phyloP scores from a whole-genome alignment of 179 eudicot species.

The Corrigiola litoralis region DNA sequence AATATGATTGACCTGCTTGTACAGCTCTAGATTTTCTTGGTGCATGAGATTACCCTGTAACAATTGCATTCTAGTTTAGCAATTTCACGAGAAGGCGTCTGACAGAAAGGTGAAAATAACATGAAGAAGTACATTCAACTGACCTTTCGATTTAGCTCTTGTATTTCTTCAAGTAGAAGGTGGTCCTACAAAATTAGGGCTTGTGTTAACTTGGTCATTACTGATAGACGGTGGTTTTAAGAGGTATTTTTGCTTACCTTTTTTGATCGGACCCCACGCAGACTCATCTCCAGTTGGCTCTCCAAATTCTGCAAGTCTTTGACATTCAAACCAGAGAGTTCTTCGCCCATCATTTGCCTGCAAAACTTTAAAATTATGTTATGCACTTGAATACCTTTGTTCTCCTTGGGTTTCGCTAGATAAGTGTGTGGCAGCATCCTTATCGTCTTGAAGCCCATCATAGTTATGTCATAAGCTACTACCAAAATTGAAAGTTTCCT shows the following conservation, averaged over 20 bases:
- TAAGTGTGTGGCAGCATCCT: background rate
- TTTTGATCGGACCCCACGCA: conserved; percentile 31
- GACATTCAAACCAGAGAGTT: conserved; percentile 32
- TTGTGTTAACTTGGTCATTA: background rate
- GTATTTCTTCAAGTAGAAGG: conserved; percentile 35
- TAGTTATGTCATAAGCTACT: background rate
- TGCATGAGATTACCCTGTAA: conserved; percentile 26
- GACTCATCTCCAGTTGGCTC: conserved; percentile 32
- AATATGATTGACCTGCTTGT: conserved; percentile 29
- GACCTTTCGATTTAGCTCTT: conserved; percentile 40
- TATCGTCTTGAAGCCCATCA: background rate
- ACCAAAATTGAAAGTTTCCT: background rate
- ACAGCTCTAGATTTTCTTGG: conserved; percentile 34
- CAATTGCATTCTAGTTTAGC: background rate
- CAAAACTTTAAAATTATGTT: background rate
- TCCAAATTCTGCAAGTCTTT: conserved; percentile 38
- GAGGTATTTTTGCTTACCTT: conserved; percentile 19
- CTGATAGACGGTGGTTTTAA: background rate
- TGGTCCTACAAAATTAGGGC: conserved; percentile 27
- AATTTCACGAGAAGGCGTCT: background rate
- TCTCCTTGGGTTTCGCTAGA: background rate
- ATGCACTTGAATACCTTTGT: background rate
- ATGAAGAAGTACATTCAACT: background rate
- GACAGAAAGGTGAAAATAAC: background rate
- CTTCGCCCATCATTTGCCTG: conserved; percentile 43